Percentiles rank a stretch among this genome's conserved stretches.
Conservation (phyloP, 495 filamentous ascomycete species). For the Penicillium diatomitis region DNA sequence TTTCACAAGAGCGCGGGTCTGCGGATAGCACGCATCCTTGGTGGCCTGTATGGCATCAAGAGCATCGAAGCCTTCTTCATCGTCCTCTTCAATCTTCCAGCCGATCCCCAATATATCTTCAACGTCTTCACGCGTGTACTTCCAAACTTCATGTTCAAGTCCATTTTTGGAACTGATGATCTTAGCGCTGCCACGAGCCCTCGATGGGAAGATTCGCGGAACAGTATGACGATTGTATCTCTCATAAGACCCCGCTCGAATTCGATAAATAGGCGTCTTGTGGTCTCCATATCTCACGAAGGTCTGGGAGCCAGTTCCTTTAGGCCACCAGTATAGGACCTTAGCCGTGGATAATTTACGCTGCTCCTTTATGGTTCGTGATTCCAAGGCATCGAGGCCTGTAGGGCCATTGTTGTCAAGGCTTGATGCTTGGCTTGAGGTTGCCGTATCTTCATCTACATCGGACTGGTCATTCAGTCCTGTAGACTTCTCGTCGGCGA, state of each 20-base stretch:
- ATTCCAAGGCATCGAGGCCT: not conserved
- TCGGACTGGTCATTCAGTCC: not conserved
- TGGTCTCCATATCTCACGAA: not conserved
- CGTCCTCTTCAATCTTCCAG: not conserved
- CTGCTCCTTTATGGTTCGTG: not conserved
- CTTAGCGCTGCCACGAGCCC: not conserved
- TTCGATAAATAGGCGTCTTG: not conserved
- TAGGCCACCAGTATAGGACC: not conserved
- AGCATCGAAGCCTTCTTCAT: not conserved
- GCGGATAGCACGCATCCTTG: conserved; percentile 9
- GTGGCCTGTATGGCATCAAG: not conserved
- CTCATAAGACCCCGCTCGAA: not conserved
- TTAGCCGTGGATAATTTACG: not conserved
- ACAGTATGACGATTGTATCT: not conserved
- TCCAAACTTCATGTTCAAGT: not conserved
- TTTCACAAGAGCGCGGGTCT: conserved; percentile 14
- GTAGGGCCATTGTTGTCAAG: not conserved
- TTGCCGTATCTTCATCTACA: no score
- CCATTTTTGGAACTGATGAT: not conserved
- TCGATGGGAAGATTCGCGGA: not conserved
- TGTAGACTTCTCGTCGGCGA: not conserved
- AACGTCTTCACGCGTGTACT: not conserved
- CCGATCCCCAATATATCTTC: not conserved
- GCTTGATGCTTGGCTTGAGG: no score
- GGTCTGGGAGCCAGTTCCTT: not conserved